A percentile compares a stretch with the other conserved stretches of the same genome.
These are phyloP conservation scores for Colletotrichum chlorophyti DNA, from an alignment of 2,329 filamentous ascomycete species.

Conservation along the genomic window DNA sequence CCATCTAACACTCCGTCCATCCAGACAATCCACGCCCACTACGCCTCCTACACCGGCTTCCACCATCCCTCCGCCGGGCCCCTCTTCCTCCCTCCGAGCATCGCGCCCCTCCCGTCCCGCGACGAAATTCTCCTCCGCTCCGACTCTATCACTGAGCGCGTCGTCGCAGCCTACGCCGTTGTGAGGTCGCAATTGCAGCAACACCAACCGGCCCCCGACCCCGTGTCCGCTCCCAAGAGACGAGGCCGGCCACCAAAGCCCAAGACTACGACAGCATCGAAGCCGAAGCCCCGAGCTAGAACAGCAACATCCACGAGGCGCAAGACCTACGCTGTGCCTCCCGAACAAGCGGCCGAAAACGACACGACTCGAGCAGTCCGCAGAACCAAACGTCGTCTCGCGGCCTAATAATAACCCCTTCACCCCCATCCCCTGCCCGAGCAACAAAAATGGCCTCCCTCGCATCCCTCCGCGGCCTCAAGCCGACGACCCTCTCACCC, in stretches of 20 bases:
- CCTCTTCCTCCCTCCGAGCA: not conserved
- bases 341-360: too few species aligned
- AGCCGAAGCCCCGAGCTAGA: too few species aligned
- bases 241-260: too few species aligned
- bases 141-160: too few species aligned
- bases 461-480: conserved; percentile 38
- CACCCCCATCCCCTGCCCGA: not conserved
- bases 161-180: not conserved
- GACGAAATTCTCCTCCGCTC: too few species aligned
- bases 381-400: not conserved
- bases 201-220: too few species aligned
- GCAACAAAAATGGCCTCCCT: conserved; percentile 7
- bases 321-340: too few species aligned
- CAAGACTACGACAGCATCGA: too few species aligned
- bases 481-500: conserved; percentile 34
- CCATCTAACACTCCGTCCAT: not conserved
- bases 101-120: not conserved
- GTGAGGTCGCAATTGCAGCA: too few species aligned
- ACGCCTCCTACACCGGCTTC: not conserved
- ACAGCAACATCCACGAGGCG: too few species aligned
- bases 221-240: too few species aligned
- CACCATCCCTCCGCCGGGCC: not conserved
- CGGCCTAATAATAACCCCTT: too few species aligned
- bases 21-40: not conserved
- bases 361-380: not conserved